A percentile compares a stretch with the other conserved stretches of the same genome.
Conservation (phyloP, 805 yeast genomes). For the Suhomyces kilbournensis region DNA sequence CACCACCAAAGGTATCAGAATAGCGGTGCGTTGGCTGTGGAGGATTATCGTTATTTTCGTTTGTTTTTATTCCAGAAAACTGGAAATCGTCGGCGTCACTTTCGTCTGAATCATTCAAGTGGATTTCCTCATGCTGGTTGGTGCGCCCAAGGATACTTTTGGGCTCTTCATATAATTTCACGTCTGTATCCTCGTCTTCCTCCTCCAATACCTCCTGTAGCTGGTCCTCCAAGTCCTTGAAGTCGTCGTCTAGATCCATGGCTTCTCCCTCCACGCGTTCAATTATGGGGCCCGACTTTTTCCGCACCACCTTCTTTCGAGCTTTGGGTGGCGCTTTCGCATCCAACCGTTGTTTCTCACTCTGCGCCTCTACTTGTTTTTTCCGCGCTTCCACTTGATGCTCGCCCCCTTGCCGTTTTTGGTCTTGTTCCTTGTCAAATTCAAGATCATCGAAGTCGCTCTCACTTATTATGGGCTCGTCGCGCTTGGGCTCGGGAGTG, state of each 20-base stretch:
- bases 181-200: slow-evolving; percentile 6
- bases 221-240: slow-evolving; percentile 42
- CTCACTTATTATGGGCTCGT: slow-evolving; percentile 27
- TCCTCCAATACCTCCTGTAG: slow-evolving; percentile 39
- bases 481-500: slow-evolving; percentile 10
- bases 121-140: slow-evolving; percentile 5
- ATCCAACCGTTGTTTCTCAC: too few species aligned
- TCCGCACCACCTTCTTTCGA: not conserved
- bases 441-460: slow-evolving; percentile 39
- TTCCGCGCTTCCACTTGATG: too few species aligned
- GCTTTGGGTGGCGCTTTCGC: slow-evolving; percentile 6
- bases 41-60: slow-evolving; percentile 13
- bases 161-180: slow-evolving; percentile 5
- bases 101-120: slow-evolving; percentile 23
- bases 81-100: slow-evolving; percentile 22
- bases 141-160: slow-evolving; percentile 2
- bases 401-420: too few species aligned
- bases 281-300: slow-evolving; percentile 1
- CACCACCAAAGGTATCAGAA: not conserved
- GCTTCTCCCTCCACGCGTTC: slow-evolving; percentile 5
- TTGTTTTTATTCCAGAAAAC: slow-evolving; percentile 24
- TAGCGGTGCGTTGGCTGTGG: slow-evolving; percentile 3
- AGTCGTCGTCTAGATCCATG: slow-evolving; percentile 37
- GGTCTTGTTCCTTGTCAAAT: slow-evolving; percentile 8
- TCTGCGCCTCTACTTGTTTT: not conserved